phyloP scores from a whole-genome alignment of 352 stramenopile species.

The Globisporangium solare region DNA sequence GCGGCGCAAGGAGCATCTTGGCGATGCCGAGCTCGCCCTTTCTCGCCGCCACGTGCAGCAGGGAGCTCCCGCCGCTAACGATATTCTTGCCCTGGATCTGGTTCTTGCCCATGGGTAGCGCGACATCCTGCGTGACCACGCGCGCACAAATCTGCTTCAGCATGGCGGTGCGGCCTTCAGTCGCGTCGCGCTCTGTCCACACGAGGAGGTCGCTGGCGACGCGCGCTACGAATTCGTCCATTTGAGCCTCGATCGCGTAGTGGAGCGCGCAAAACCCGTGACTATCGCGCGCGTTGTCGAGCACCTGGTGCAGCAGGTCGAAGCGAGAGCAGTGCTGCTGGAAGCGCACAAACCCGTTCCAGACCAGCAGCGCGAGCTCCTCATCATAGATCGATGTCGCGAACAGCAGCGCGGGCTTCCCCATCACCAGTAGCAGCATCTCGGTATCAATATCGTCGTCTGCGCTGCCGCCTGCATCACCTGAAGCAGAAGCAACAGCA shows the following conservation, averaged over 20 bases:
- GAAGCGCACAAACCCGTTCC: slow-evolving; percentile 46
- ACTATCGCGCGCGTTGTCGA: slow-evolving; percentile 67
- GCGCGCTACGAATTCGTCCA: slow-evolving; percentile 47
- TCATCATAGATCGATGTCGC: slow-evolving; percentile 84
- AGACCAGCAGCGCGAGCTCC: slow-evolving; percentile 61
- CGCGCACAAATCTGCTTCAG: slow-evolving; percentile 13
- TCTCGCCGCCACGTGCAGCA: slow-evolving; percentile 65
- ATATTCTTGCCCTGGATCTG: slow-evolving; percentile 71
- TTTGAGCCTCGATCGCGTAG: slow-evolving; percentile 74
- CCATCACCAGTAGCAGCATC: slow-evolving; percentile 57
- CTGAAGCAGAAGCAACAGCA: background rate
- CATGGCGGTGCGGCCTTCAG: background rate
- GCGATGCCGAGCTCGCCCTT: slow-evolving; percentile 54
- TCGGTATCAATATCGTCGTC: background rate
- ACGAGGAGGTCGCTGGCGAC: slow-evolving; percentile 18
- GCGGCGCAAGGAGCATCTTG: slow-evolving; percentile 32
- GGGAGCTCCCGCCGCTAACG: slow-evolving; percentile 56
- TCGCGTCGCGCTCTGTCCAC: background rate
- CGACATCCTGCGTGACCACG: slow-evolving; percentile 58
- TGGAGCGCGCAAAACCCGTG: slow-evolving; percentile 68
- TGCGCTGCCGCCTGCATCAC: slow-evolving; percentile 15
- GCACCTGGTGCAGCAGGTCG: slow-evolving; percentile 50
- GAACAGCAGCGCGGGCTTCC: slow-evolving; percentile 75
- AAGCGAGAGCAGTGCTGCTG: slow-evolving; percentile 28
- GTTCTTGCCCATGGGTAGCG: slow-evolving; percentile 51